These are phyloP conservation scores for Quercus rubra DNA, from an alignment of 306 rosid genomes.

Conservation along the genomic window DNA sequence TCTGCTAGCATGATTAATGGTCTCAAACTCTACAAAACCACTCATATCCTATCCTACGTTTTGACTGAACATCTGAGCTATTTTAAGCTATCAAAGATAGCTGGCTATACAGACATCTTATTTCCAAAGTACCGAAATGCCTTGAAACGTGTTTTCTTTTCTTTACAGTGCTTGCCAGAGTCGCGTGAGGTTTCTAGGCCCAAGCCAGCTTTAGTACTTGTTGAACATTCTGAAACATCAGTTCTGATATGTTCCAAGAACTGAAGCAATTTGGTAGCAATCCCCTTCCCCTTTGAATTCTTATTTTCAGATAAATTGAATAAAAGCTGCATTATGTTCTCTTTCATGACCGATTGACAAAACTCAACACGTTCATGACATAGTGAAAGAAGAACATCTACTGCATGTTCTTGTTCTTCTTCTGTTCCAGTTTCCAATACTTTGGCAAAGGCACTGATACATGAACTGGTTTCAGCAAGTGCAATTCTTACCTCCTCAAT, in stretches of 20 bases:
- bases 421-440: slow-evolving; percentile 3
- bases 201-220: not conserved
- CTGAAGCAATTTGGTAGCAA: slow-evolving; percentile 19
- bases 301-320: not conserved
- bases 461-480: slow-evolving; percentile 7
- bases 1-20: not conserved
- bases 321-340: not conserved
- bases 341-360: slow-evolving; percentile 3
- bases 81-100: not conserved
- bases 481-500: slow-evolving; percentile 15
- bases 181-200: not conserved
- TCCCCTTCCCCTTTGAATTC: not conserved
- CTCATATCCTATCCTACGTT: not conserved
- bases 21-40: not conserved
- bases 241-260: not conserved
- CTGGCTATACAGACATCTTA: not conserved
- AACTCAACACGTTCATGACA: slow-evolving; percentile 18
- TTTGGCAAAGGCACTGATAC: slow-evolving; percentile 9
- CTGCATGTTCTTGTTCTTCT: slow-evolving; percentile 23
- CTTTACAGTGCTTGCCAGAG: not conserved
- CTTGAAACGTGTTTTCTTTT: not conserved
- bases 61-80: not conserved
- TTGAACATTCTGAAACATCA: not conserved
- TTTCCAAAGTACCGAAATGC: slow-evolving; percentile 5
- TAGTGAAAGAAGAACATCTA: slow-evolving; percentile 13